Evolutionary conservation across 129 eudicot species (phyloP), one percentile per base, ranked within the genome.

Genomic region (Flaveria bidentis): DNA sequence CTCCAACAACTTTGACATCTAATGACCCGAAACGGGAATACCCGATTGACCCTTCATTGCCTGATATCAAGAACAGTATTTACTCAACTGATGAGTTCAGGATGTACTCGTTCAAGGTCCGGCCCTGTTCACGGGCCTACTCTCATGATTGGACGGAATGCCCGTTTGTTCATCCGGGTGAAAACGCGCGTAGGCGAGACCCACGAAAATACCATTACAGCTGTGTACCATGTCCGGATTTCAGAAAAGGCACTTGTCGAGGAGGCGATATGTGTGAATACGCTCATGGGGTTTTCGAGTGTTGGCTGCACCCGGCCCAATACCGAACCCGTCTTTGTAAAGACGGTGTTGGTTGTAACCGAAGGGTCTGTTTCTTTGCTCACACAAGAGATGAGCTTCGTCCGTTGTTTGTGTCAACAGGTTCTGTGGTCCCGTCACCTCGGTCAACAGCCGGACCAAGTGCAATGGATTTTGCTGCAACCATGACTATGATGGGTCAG

Each of bases 311-410:
- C 71, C 89, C 89, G 4, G 82, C 87, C 5, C 89, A 82, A 45
- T 86, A 86, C 51, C 42, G 89, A 45, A 86, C 89, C 26, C 81
- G 87, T 23, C 83, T 88, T 5, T 91, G 97, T 71, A 91, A 91
- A 79, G 97, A 91, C 46, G 94, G 97, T 12, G 80, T 85, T 0
- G 47, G 77, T 17, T 91, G 97, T 49, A 81, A 79, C 20, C 74
- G 97, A 65, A 77, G 92, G 60, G 97, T 91, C 25, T 91, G 97
- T 65, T 91, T 91, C 86, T 91, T 91, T 58, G 97, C 97, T 6
- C 97, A 91, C 81, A 86, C 75, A 7, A 84, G 82, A 36, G 94
- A 91, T 4, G 94, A 91, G 71, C 93, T 91, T 36, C 82, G 97
- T 5, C 97, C 97, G 3, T 71, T 92, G 52, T 89, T 84, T 25